Percentiles rank a stretch among this genome's conserved stretches.
Conservation (phyloP, 1,139 yeast genomes). For the Magnusiomyces suaveolens region DNA sequence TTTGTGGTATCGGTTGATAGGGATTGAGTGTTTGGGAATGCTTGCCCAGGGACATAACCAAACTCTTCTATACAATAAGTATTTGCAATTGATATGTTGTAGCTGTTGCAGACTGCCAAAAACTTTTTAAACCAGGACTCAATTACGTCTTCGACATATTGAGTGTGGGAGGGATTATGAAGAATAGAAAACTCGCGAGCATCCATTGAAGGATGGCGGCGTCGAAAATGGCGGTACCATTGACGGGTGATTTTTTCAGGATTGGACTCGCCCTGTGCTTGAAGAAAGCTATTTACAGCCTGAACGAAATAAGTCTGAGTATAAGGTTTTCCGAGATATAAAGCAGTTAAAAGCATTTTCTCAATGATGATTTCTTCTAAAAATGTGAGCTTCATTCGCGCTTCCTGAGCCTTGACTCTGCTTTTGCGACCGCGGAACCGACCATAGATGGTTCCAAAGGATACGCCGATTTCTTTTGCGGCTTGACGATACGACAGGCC, state of each 20-base stretch:
- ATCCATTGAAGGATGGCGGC: constrained; percentile 14
- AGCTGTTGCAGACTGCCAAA: constrained; percentile 8
- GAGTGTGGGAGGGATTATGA: constrained; percentile 9
- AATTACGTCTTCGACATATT: constrained; percentile 5
- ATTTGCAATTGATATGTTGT: constrained; percentile 10
- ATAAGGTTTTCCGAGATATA: constrained; percentile 13
- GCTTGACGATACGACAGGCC: constrained; percentile 15
- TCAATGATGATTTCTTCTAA: constrained; percentile 14
- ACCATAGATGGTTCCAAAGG: constrained; percentile 15
- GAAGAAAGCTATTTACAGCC: constrained; percentile 12
- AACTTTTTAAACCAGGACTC: constrained; percentile 11
- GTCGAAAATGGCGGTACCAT: constrained; percentile 16
- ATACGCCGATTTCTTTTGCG: constrained; percentile 15
- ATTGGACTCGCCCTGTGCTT: constrained; percentile 15
- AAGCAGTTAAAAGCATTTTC: constrained; percentile 11
- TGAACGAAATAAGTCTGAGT: constrained; percentile 15
- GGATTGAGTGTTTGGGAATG: background rate
- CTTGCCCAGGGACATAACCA: constrained; percentile 8
- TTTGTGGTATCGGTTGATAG: background rate
- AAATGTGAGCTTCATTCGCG: constrained; percentile 15
- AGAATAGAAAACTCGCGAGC: constrained; percentile 12
- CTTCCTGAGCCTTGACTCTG: constrained; percentile 14
- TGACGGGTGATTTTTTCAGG: constrained; percentile 14
- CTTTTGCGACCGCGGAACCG: constrained; percentile 15
- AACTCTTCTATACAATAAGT: constrained; percentile 13